Conservation (phyloP, 106 monocot genomes). For the Xerophyta viscosa region DNA sequence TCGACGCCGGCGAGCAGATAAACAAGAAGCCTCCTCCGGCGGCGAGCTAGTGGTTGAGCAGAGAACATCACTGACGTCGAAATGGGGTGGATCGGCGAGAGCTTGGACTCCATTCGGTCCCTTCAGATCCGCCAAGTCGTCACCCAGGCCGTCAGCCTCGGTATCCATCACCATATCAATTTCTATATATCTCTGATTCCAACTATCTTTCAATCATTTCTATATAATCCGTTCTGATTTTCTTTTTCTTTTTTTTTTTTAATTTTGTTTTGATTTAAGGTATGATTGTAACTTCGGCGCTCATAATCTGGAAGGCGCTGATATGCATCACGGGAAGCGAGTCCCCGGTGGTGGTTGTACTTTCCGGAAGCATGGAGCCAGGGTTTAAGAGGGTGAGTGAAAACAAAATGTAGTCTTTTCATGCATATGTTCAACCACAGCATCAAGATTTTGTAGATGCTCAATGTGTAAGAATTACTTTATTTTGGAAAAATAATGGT, state of each 20-base stretch:
- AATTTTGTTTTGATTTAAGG: conserved; percentile 2
- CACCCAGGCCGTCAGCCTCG: conserved; percentile 11
- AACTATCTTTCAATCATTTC: no score
- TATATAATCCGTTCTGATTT: no score
- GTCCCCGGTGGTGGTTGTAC: conserved; percentile 13
- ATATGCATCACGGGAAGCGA: conserved; percentile 16
- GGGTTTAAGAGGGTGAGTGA: conserved; percentile 13
- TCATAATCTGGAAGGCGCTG: conserved; percentile 15
- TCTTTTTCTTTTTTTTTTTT: no score
- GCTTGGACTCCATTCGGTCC: conserved; percentile 11
- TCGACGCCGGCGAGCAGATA: no score
- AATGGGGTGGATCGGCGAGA: conserved; percentile 11
- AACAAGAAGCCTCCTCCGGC: no score
- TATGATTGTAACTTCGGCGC: conserved; percentile 13
- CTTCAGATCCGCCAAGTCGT: conserved; percentile 17
- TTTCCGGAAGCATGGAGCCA: conserved; percentile 19
- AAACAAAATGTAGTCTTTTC: no score
- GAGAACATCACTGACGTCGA: neutral
- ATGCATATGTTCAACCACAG: no score
- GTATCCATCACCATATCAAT: neutral
- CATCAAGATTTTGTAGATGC: no score
- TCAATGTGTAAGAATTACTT: no score
- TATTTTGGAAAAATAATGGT: no score
- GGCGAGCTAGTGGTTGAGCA: neutral
- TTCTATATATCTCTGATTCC: no score